A percentile compares a stretch with the other conserved stretches of the same genome.
These are phyloP conservation scores for Juglanconis juglandina DNA, from an alignment of 2,329 filamentous ascomycete species.

Conservation along the genomic window DNA sequence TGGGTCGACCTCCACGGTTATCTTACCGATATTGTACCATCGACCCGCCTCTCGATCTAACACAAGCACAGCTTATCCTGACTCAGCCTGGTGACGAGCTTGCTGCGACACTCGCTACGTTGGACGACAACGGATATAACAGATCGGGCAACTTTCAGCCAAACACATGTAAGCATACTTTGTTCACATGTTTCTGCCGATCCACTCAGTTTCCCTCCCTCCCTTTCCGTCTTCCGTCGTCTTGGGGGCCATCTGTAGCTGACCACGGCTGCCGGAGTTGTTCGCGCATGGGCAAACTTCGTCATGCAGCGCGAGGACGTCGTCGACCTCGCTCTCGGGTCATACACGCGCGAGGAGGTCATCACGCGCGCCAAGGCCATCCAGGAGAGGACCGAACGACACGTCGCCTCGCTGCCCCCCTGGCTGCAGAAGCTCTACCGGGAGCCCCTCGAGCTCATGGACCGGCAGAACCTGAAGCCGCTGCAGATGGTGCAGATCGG, in stretches of 20 bases:
- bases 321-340: constrained; percentile 30
- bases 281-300: constrained; percentile 26
- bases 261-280: background rate
- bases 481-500: constrained; percentile 4
- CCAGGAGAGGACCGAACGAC: constrained; percentile 18
- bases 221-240: background rate
- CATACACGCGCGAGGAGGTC: constrained; percentile 30
- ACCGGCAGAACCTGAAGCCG: constrained; percentile 21
- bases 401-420: constrained; percentile 26
- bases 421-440: constrained; percentile 21
- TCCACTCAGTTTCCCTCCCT: background rate
- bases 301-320: constrained; percentile 31
- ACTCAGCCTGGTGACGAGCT: constrained; percentile 23
- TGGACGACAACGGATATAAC: constrained; percentile 30
- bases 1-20: constrained; percentile 32
- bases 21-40: constrained; percentile 32
- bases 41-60: constrained; percentile 27
- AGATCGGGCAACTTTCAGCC: constrained; percentile 22
- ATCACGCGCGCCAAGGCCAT: constrained; percentile 19
- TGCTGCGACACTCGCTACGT: constrained; percentile 21
- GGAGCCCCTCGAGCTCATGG: constrained; percentile 21
- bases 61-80: constrained; percentile 25
- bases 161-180: constrained; percentile 13
- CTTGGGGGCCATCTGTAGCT: background rate
- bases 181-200: background rate